These are phyloP conservation scores for Termitomyces sp. DNA, from an alignment of 768 basidiomycete species.

Conservation along the genomic window DNA sequence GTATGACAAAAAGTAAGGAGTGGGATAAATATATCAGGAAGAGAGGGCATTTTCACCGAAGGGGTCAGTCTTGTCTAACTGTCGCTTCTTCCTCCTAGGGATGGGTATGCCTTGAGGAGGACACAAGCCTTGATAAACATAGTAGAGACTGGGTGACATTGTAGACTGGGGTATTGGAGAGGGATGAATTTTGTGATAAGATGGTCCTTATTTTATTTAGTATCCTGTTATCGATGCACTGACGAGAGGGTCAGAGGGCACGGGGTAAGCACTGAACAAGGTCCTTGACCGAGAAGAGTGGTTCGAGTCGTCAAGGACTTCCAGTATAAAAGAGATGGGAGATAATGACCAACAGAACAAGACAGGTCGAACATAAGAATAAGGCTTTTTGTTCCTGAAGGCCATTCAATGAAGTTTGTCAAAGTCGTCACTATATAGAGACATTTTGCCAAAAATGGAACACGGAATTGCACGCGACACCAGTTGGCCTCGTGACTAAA, in stretches of 20 bases:
- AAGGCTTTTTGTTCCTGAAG: not conserved
- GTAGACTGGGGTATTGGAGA: not conserved
- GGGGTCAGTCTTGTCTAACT: not conserved
- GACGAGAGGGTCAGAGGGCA: not conserved
- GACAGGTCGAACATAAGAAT: not conserved
- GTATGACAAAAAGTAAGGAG: not conserved
- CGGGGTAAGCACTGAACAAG: not conserved
- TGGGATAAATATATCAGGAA: not conserved
- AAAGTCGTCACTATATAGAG: not conserved
- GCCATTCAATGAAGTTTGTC: not conserved
- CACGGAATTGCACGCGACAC: no score
- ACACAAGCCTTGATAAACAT: not conserved
- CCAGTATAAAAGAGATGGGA: not conserved
- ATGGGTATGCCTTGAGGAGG: constrained; percentile 7
- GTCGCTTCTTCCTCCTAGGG: constrained; percentile 2
- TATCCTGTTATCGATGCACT: constrained; percentile 4
- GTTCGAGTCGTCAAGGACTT: not conserved
- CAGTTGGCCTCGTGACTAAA: no score
- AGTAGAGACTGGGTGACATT: constrained; percentile 2
- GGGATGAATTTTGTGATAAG: not conserved
- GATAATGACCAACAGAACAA: not conserved
- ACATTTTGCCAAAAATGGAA: no score
- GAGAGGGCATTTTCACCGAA: constrained; percentile 1
- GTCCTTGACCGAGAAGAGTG: not conserved
- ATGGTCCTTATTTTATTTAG: not conserved